Conservation (phyloP, 108 stramenopile species). For the Cylindrotheca closterium region DNA sequence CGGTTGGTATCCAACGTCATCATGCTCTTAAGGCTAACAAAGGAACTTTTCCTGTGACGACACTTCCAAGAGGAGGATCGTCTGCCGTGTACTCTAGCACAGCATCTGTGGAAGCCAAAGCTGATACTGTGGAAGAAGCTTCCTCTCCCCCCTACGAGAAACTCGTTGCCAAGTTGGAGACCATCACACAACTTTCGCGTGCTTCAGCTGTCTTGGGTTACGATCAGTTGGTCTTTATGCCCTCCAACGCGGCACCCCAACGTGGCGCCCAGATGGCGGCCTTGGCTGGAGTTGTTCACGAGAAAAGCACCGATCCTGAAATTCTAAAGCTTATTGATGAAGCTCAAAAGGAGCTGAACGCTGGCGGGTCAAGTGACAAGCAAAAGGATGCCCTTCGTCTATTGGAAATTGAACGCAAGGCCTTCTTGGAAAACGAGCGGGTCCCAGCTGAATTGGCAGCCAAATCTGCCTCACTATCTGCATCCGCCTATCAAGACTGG, state of each 20-base stretch:
- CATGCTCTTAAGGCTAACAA: no score
- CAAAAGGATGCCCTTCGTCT: conserved; percentile 31
- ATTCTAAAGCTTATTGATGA: conserved; percentile 38
- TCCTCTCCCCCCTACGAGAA: conserved; percentile 1
- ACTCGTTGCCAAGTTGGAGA: conserved; percentile 13
- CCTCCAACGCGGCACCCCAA: conserved; percentile 37
- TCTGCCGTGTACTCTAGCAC: no score
- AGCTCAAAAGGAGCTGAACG: conserved; percentile 21
- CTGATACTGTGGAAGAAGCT: background rate
- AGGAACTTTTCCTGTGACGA: no score
- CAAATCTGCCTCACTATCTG: conserved; percentile 51
- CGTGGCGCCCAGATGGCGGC: conserved; percentile 68
- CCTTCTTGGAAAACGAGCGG: conserved; percentile 46
- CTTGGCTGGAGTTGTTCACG: conserved; percentile 68
- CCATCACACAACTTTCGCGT: conserved; percentile 22
- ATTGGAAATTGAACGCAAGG: conserved; percentile 45
- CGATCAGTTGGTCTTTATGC: conserved; percentile 75
- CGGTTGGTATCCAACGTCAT: no score
- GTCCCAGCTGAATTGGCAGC: conserved; percentile 60
- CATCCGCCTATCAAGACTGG: conserved; percentile 66
- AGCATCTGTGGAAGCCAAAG: no score
- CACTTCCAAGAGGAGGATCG: no score
- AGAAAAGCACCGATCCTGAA: conserved; percentile 52
- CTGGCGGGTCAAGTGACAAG: conserved; percentile 8
- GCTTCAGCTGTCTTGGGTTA: conserved; percentile 36